Evolutionary conservation across 1,284 basidiomycete genomes (phyloP).

Genomic region (Coniferiporia sulphurascens): DNA sequence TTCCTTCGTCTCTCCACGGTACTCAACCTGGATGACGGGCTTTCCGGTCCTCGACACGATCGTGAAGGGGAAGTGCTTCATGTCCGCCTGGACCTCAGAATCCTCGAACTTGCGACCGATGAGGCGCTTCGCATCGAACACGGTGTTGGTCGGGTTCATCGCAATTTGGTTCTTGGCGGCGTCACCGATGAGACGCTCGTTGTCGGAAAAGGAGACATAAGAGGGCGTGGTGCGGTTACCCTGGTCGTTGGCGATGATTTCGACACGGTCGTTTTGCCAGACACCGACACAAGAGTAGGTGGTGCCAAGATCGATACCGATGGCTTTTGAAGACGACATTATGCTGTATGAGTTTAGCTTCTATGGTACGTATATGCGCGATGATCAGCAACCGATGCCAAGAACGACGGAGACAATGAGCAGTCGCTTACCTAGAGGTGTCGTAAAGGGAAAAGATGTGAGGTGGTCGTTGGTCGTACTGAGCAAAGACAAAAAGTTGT

Average conservation of each 20-base stretch:
- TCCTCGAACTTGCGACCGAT: conserved; percentile 86
- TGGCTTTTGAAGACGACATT: conserved; percentile 73
- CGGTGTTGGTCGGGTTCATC: conserved; percentile 78
- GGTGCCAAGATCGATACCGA: conserved; percentile 91
- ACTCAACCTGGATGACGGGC: conserved; percentile 86
- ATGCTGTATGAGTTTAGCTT: not conserved
- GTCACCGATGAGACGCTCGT: conserved; percentile 92
- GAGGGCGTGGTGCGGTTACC: conserved; percentile 96
- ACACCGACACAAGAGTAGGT: conserved; percentile 80
- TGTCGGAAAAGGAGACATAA: conserved; percentile 90
- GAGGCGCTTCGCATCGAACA: conserved; percentile 88
- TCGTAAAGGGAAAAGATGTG: not conserved
- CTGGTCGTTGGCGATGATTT: conserved; percentile 98
- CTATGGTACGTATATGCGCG: not conserved
- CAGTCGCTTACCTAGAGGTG: conserved; percentile 6
- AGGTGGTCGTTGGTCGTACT: conserved; percentile 3
- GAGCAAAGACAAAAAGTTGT: conserved; percentile 5
- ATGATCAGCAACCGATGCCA: not conserved
- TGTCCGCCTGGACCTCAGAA: conserved; percentile 87
- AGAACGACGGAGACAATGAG: not conserved
- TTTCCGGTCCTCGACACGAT: conserved; percentile 80
- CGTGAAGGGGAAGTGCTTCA: conserved; percentile 96
- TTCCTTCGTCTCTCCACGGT: conserved; percentile 88
- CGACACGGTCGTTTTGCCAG: conserved; percentile 98
- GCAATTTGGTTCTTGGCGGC: conserved; percentile 95